Base-by-base conservation (phyloP, 2,329 filamentous ascomycete genomes). In the Graphilbum sp. region DNA sequence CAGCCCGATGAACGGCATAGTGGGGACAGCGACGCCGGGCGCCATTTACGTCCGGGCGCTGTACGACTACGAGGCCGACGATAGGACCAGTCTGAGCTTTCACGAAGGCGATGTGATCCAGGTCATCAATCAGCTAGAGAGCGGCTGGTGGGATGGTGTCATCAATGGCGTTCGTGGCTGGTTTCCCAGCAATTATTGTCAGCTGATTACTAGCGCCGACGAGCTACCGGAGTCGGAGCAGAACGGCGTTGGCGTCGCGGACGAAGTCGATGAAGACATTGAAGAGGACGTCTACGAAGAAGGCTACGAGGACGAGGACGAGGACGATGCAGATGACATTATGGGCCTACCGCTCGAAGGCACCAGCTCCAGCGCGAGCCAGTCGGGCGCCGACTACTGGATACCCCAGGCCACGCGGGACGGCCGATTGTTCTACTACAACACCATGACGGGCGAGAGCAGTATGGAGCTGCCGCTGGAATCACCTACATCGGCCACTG, bases 101-200 rank as follows among this genome's bases (percentile, higher is more conserved):
- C 84, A 85, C 51, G 82, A 93, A 57, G 90, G 90, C 52, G 90
- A 98, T 61, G 77, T 96, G 48, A 98, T 98, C 51, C 88, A 96
- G 62, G 90, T 98, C 50, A 88, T 98, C 51, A 98, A 90, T 38
- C 88, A 95, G 61, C 69, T 96, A 41, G 90, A 98, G 59, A 96
- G 87, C 52, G 90, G 90, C 40, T 98, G 90, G 90, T 98, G 90
- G 90, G 90, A 98, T 62, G 90, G 90, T 35, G 85, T 98, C 40
- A 94, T 98, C 56, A 90, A 95, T 52, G 85, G 87, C 42, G 82
- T 94, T 49, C 79, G 90, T 54, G 90, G 90, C 55, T 98, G 90
- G 90, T 98, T 98, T 57, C 90, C 90, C 29, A 96, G 88, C 67
- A 98, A 98, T 59, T 98, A 98, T 62, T 96, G 90, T 63, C 78